Base-by-base conservation (phyloP, 352 stramenopile genomes). In the Globisporangium barbulae region DNA sequence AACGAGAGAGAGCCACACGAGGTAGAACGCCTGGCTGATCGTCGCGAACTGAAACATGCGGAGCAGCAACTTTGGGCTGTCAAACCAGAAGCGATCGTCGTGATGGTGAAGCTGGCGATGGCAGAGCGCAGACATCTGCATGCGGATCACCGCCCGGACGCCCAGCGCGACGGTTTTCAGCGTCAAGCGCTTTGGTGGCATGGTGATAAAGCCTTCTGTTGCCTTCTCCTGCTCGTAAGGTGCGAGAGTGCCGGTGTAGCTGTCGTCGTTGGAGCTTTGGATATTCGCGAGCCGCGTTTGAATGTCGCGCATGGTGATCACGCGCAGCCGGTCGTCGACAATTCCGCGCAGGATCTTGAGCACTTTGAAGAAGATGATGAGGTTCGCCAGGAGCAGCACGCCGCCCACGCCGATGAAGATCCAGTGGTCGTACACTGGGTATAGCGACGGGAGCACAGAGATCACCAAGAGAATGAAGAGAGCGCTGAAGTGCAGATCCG, bases 41-140 rank as follows among this genome's bases (percentile, higher is more conserved):
- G 87, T 95, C 31, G 87, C 83, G 47, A 95, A 91, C 67, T 95
- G 87, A 53, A 95, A 95, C 28, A 94, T 59, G 15, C 83, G 80
- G 41, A 94, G 67, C 41, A 94, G 63, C 45, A 95, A 69, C 53
- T 70, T 76, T 0, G 87, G 87, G 52, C 79, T 90, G 53, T 85
- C 68, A 58, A 95, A 94, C 87, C 87, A 95, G 61, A 94, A 95
- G 10, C 78, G 83, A 33, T 91, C 61, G 60, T 95, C 79, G 59
- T 95, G 87, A 55, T 86, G 75, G 50, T 95, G 87, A 17, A 95
- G 78, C 61, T 93, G 85, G 22, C 75, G 77, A 39, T 95, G 87
- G 53, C 85, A 95, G 41, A 95, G 65, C 19, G 85, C 84, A n/a
- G 84, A 92, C 86, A 95, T 95, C 52, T 95, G 87, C 85, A 95